These are phyloP conservation scores for Fusarium annulatum DNA, from an alignment of 2,329 filamentous ascomycete genomes.

Conservation along the genomic window DNA sequence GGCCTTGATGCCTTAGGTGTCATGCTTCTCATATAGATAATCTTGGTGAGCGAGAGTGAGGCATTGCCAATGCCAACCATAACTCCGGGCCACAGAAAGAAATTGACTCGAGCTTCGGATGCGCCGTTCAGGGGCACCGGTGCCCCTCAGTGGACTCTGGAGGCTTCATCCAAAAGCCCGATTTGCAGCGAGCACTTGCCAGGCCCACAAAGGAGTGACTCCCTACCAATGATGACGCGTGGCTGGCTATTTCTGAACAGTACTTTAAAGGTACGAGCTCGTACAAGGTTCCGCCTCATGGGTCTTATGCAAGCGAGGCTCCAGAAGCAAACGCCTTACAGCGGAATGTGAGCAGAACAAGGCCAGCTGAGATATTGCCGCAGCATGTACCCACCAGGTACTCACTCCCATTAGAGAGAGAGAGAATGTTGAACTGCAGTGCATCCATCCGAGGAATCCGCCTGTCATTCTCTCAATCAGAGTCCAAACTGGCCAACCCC, in stretches of 20 bases:
- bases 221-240: conserved; percentile 40
- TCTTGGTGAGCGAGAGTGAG: conserved; percentile 2
- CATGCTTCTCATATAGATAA: background rate
- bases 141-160: conserved; percentile 20
- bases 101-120: conserved; percentile 40
- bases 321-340: background rate
- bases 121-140: conserved; percentile 44
- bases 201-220: conserved; percentile 25
- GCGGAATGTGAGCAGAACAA: conserved; percentile 7
- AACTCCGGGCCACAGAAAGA: conserved; percentile 16
- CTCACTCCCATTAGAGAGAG: background rate
- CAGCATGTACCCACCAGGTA: conserved; percentile 23
- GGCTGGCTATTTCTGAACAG: conserved; percentile 19
- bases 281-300: conserved; percentile 11
- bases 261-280: conserved; percentile 21
- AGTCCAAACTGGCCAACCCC: conserved; percentile 33
- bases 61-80: conserved; percentile 18
- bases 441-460: conserved; percentile 32
- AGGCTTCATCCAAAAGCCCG: conserved; percentile 23
- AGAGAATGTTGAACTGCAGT: conserved; percentile 5
- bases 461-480: conserved; percentile 17
- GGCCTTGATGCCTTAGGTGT: background rate
- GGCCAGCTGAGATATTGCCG: conserved; percentile 21
- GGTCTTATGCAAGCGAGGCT: background rate
- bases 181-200: conserved; percentile 20